Percentiles rank a stretch among this genome's conserved stretches.
phyloP scores from a whole-genome alignment of 129 eudicot genomes.

The Calendula officinalis region DNA sequence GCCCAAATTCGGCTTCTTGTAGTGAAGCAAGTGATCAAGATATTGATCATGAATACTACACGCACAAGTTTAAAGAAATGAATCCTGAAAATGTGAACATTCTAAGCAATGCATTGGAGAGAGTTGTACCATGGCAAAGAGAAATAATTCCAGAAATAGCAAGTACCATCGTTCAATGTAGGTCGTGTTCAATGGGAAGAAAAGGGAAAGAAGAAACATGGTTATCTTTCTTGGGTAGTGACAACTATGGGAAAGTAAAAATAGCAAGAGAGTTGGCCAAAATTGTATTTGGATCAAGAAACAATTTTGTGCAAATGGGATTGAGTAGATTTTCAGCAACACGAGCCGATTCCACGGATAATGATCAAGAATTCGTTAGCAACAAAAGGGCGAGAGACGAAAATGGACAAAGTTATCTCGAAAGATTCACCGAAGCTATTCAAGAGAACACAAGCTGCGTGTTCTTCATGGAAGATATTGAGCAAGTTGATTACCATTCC shows the following conservation, averaged over 20 bases:
- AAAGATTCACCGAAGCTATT: constrained; percentile 53
- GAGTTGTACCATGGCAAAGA: constrained; percentile 76
- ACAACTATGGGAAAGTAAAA: constrained; percentile 54
- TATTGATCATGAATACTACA: constrained; percentile 22
- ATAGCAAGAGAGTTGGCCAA: constrained; percentile 62
- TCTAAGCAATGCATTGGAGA: constrained; percentile 60
- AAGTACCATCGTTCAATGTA: constrained; percentile 53
- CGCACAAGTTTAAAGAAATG: constrained; percentile 51
- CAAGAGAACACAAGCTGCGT: constrained; percentile 62
- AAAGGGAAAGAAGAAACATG: constrained; percentile 54
- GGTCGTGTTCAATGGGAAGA: constrained; percentile 47
- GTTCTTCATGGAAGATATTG: constrained; percentile 68
- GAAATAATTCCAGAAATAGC: constrained; percentile 60
- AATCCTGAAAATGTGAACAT: constrained; percentile 48
- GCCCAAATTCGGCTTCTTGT: constrained; percentile 88
- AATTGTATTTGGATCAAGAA: constrained; percentile 59
- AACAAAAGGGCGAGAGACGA: constrained; percentile 69
- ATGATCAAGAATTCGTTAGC: constrained; percentile 47
- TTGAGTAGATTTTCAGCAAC: constrained; percentile 56
- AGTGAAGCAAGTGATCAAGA: constrained; percentile 61
- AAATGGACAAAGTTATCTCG: constrained; percentile 44
- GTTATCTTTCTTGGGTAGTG: constrained; percentile 64
- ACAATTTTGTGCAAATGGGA: constrained; percentile 37
- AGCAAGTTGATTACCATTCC: constrained; percentile 54
- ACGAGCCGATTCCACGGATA: constrained; percentile 44